Conservation (phyloP, 1,139 yeast genomes). For the Candida sojae region DNA sequence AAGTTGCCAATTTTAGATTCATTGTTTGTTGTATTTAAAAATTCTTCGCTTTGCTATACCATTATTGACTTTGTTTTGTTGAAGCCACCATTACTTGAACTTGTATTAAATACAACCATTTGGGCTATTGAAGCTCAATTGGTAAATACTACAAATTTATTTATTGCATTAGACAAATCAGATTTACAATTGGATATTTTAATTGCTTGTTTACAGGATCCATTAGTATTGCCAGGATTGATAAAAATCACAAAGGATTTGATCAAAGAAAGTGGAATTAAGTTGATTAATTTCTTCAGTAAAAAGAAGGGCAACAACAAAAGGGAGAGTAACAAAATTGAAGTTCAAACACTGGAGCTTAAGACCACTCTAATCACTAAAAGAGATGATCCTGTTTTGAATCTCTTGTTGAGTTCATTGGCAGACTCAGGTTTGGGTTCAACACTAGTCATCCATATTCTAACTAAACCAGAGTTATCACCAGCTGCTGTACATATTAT, state of each 20-base stretch:
- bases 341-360: too few relatives aligned
- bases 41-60: conserved; percentile 24
- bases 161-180: conserved; percentile 30
- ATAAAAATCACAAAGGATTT: conserved; percentile 26
- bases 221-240: conserved; percentile 31
- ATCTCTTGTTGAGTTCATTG: conserved; percentile 26
- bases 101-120: conserved; percentile 24
- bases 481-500: conserved; percentile 30
- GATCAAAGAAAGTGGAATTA: conserved; percentile 22
- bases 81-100: conserved; percentile 25
- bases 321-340: neutral
- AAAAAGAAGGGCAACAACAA: neutral
- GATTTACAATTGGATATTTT: conserved; percentile 29
- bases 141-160: conserved; percentile 26
- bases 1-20: conserved; percentile 23
- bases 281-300: conserved; percentile 13
- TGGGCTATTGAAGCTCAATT: conserved; percentile 22
- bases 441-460: conserved; percentile 26
- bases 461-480: conserved; percentile 29
- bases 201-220: conserved; percentile 26
- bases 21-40: conserved; percentile 22
- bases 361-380: conserved; percentile 7
- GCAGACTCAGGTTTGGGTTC: conserved; percentile 33
- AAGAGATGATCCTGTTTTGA: conserved; percentile 26
- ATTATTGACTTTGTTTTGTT: conserved; percentile 28